Evolutionary conservation across 2,329 filamentous ascomycete genomes (phyloP).

Genomic region (Xylariaceae sp.): DNA sequence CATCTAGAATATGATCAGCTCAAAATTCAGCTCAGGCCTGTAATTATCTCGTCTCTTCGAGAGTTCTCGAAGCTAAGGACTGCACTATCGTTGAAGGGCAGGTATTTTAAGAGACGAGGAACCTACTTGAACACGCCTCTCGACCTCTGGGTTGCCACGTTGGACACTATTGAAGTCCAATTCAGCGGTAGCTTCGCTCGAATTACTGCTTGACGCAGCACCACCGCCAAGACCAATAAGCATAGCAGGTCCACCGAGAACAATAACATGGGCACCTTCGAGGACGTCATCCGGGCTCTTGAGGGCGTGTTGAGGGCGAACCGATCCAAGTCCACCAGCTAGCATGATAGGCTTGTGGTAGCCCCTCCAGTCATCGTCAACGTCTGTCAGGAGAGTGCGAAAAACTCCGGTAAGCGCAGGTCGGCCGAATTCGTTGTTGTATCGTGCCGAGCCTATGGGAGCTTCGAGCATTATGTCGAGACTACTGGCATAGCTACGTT

Average conservation of each 20-base stretch:
- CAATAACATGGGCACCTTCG: slow-evolving; percentile 80
- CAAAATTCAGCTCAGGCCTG: neutral
- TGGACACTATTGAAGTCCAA: slow-evolving; percentile 97
- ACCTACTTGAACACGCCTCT: slow-evolving; percentile 74
- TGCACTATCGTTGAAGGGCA: too few species aligned
- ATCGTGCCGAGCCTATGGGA: slow-evolving; percentile 89
- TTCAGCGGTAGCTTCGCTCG: slow-evolving; percentile 83
- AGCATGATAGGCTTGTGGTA: slow-evolving; percentile 91
- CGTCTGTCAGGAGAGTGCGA: slow-evolving; percentile 71
- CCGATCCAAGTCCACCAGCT: slow-evolving; percentile 90
- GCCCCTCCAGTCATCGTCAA: slow-evolving; percentile 65
- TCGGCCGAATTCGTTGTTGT: slow-evolving; percentile 94
- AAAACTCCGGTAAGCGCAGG: slow-evolving; percentile 89
- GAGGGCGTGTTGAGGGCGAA: slow-evolving; percentile 84
- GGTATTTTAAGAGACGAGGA: neutral
- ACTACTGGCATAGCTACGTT: slow-evolving; percentile 70
- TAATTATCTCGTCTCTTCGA: neutral
- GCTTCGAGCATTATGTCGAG: slow-evolving; percentile 98
- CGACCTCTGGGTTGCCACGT: slow-evolving; percentile 93
- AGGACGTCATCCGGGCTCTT: slow-evolving; percentile 79
- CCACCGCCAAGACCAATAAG: slow-evolving; percentile 94
- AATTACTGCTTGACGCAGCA: slow-evolving; percentile 87
- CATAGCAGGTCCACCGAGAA: slow-evolving; percentile 95
- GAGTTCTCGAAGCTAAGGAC: too few species aligned
- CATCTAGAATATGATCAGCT: slow-evolving; percentile 48